Percentiles rank a stretch among this genome's conserved stretches.
Evolutionary conservation across 805 yeast genomes (phyloP).

Genomic region (Candida sakaeoensis): DNA sequence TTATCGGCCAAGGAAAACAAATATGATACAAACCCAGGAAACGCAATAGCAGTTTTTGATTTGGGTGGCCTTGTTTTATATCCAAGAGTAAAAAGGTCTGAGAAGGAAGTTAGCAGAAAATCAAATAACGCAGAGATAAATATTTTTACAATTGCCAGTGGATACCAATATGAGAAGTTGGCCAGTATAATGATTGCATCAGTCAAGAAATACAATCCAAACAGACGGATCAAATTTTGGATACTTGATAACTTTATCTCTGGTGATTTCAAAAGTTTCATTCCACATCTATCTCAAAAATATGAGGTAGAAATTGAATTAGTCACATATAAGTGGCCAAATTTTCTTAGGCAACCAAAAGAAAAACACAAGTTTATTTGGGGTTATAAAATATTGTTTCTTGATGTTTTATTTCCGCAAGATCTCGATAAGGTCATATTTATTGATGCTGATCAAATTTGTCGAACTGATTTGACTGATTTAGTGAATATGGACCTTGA

Average conservation of each 20-base stretch:
- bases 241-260: slow-evolving; percentile 78
- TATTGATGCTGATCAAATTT: slow-evolving; percentile 83
- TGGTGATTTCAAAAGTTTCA: slow-evolving; percentile 55
- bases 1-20: slow-evolving; percentile 43
- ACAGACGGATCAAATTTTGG: slow-evolving; percentile 73
- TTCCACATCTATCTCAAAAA: slow-evolving; percentile 56
- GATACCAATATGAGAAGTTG: slow-evolving; percentile 72
- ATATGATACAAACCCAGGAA: slow-evolving; percentile 27
- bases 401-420: slow-evolving; percentile 85
- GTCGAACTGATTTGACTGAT: slow-evolving; percentile 70
- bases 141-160: slow-evolving; percentile 80
- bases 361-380: slow-evolving; percentile 78
- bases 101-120: slow-evolving; percentile 2
- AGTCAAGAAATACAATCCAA: slow-evolving; percentile 61
- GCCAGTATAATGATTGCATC: slow-evolving; percentile 77
- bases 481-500: slow-evolving; percentile 63
- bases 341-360: slow-evolving; percentile 76
- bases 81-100: slow-evolving; percentile 42
- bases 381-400: slow-evolving; percentile 83
- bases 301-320: slow-evolving; percentile 70
- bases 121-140: slow-evolving; percentile 55
- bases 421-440: slow-evolving; percentile 71
- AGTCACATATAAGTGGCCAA: slow-evolving; percentile 89
- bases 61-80: slow-evolving; percentile 44
- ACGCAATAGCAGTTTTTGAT: slow-evolving; percentile 34